Evolutionary conservation across 2,329 filamentous ascomycete genomes (phyloP), one percentile per base, ranked within the genome.

Genomic region (Penicillium sp.): DNA sequence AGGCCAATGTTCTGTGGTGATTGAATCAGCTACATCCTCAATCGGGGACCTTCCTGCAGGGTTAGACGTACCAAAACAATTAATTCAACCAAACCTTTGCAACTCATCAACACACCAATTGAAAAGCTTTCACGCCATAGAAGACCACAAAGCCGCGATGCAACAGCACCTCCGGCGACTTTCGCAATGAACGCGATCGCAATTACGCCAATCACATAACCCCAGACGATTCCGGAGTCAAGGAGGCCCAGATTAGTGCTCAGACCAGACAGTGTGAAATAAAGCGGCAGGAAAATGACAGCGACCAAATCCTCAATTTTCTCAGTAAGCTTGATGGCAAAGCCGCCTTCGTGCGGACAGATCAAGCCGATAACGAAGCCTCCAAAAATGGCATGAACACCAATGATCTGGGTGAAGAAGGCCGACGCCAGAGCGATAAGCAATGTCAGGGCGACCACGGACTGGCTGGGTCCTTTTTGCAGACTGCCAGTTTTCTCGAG

Each of bases 231-330:
- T 5, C 90, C 91, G 60, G 82, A 86, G 63, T 96, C 81, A 38
- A 97, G 80, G 8, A 97, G 80, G 21, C 92, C 92, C 35, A 97
- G 78, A 65, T 97, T 86, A 9, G 93, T 97, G 69, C 86, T 92
- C 8, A 97, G 78, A 3, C 93, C 93, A 1, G 93, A 97, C 1
- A 96, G 83, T 0, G 92, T 91, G 75, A 97, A 97, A 71, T 97
- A 97, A 2, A 97, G 83, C 0, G 93, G 93, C 10, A 97, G 73
- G 63, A 97, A 91, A 1, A 97, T 76, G 1, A 89, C 87, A 0
- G 86, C 85, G 31, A 97, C 87, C 12, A 97, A 77, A 80, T 97
- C 93, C 71, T 97, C 93, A 56, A 97, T 87, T 78, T 97, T 97
- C 68, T 96, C 91, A 0, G 91, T 94, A 39, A 96, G 78, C 62